Evolutionary conservation across 2,329 filamentous ascomycete genomes (phyloP).

Genomic region (Cadophora sp.): DNA sequence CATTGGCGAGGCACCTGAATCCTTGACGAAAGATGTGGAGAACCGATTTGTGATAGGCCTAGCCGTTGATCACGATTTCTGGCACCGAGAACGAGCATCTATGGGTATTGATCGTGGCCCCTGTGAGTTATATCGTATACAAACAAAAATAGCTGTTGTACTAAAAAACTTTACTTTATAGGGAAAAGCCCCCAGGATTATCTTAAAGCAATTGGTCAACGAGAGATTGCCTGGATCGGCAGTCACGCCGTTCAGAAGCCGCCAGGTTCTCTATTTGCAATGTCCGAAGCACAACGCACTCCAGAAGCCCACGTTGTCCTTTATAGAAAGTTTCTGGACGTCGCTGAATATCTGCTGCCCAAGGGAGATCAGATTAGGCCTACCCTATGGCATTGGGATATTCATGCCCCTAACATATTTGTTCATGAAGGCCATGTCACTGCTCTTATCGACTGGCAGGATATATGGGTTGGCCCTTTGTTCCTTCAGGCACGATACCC

Average conservation of each 20-base stretch:
- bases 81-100: constrained; percentile 45
- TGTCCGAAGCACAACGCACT: constrained; percentile 40
- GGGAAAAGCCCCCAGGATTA: constrained; percentile 47
- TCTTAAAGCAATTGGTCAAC: constrained; percentile 42
- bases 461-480: constrained; percentile 28
- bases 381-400: constrained; percentile 49
- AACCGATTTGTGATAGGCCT: constrained; percentile 49
- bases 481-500: constrained; percentile 39
- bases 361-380: constrained; percentile 38
- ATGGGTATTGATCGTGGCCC: constrained; percentile 49
- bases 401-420: constrained; percentile 50
- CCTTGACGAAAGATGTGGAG: constrained; percentile 44
- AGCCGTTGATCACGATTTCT: constrained; percentile 46
- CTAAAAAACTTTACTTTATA: constrained; percentile 32
- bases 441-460: constrained; percentile 49
- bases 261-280: constrained; percentile 35
- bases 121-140: constrained; percentile 43
- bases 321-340: constrained; percentile 45
- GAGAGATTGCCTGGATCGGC: constrained; percentile 47
- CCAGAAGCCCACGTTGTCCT: constrained; percentile 45
- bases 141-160: neutral
- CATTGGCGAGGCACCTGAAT: constrained; percentile 36
- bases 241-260: constrained; percentile 39
- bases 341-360: constrained; percentile 44
- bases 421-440: constrained; percentile 46